Evolutionary conservation across 345 rosid genomes (phyloP), one percentile per base, ranked within the genome.

Genomic region (Citrus cavaleriei): DNA sequence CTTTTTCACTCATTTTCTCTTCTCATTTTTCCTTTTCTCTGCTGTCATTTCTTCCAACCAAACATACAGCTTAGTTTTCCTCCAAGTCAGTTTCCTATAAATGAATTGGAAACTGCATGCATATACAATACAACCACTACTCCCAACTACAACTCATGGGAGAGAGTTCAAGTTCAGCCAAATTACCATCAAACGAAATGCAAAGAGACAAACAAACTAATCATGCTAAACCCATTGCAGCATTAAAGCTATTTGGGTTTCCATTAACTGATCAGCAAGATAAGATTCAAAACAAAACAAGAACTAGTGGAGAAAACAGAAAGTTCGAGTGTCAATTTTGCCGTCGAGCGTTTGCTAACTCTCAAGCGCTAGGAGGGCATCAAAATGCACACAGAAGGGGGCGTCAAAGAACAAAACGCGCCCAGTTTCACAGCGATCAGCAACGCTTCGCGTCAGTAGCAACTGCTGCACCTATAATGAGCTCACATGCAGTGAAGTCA

Each of bases 321-420:
- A 88, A 81, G 68, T 88, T 85, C 78, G 88, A 87, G 85, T 90
- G 93, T 68, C 89, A 88, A 27, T 90, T 87, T 57, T 90, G 93
- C 90, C 70, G 79, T 46, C 74, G 92, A 71, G 79, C 78, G 3
- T 89, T 90, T 64, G 85, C 86, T 51, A 90, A 88, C 79, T 87
- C 93, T 32, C 90, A 90, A 70, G 91, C 91, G 18, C 81, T 90
- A 5, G 93, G 93, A 2, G 93, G 91, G 67, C 91, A 90, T 67
- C 91, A 90, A 84, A 90, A 88, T 80, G 91, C 90, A 0, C 91
- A 90, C 85, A 90, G 87, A 73, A 81, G 89, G 66, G 93, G 88
- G 86, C 85, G 91, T 35, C 91, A 83, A 78, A 80, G 90, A 74
- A 87, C 86, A 3, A 84, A 84, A 69, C 79, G 90, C 12, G 80